These are phyloP conservation scores for Didymella lethalis DNA, from an alignment of 2,329 filamentous ascomycete species.

Conservation along the genomic window DNA sequence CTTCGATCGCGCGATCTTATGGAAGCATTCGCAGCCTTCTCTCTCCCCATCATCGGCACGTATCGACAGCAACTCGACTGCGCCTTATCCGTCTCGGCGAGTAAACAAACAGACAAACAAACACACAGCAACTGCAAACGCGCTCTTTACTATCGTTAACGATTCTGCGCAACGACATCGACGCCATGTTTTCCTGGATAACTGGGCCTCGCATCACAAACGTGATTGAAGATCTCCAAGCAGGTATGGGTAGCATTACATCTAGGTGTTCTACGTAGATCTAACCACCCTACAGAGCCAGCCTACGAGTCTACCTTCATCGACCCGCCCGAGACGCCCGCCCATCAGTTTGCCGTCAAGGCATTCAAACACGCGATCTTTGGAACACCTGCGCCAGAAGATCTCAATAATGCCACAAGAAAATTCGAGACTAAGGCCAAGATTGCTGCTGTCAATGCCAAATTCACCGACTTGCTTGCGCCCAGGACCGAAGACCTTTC, in stretches of 20 bases:
- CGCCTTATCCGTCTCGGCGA: constrained; percentile 24
- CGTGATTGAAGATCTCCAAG: constrained; percentile 47
- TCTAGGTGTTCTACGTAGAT: neutral
- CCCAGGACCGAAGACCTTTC: constrained; percentile 33
- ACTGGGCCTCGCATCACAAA: constrained; percentile 50
- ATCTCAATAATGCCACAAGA: constrained; percentile 42
- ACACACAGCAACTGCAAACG: constrained; percentile 19
- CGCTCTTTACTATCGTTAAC: constrained; percentile 12
- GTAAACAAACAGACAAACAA: constrained; percentile 51
- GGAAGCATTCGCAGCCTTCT: constrained; percentile 9
- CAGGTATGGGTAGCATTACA: constrained; percentile 33
- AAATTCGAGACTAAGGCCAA: constrained; percentile 40
- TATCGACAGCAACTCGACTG: constrained; percentile 11
- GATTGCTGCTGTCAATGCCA: constrained; percentile 36
- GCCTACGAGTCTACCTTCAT: constrained; percentile 53
- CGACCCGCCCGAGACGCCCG: constrained; percentile 70
- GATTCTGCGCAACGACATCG: neutral
- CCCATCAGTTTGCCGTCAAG: constrained; percentile 71
- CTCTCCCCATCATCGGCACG: neutral
- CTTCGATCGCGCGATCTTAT: constrained; percentile 10
- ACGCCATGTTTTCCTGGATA: constrained; percentile 51
- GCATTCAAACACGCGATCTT: constrained; percentile 72
- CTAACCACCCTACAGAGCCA: constrained; percentile 37
- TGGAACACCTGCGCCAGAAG: constrained; percentile 66
- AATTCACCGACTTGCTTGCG: constrained; percentile 28